A percentile compares a stretch with the other conserved stretches of the same genome.
Conservation (phyloP, 441 rosid genomes). For the Euphorbia schlechtendalii region DNA sequence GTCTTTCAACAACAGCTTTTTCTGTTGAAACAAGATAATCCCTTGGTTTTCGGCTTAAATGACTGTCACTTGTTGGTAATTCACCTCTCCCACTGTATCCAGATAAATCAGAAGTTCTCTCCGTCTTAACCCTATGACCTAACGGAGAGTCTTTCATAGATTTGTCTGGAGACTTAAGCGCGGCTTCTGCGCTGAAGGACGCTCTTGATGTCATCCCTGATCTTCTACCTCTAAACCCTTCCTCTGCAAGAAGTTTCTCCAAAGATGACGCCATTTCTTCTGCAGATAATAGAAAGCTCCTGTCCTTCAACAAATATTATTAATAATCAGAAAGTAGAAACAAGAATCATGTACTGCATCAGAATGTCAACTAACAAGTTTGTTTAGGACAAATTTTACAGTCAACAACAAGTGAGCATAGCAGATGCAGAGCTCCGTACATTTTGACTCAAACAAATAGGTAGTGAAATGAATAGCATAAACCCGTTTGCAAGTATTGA, state of each 20-base stretch:
- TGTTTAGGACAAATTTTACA: too few relatives aligned
- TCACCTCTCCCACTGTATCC: constrained; percentile 24
- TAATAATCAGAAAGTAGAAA: neutral
- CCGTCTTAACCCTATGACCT: constrained; percentile 24
- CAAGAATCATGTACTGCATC: neutral
- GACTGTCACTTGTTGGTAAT: constrained; percentile 23
- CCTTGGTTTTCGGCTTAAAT: constrained; percentile 22
- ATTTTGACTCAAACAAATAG: too few relatives aligned
- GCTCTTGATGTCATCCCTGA: constrained; percentile 28
- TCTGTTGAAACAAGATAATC: constrained; percentile 30
- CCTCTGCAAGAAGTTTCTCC: constrained; percentile 58
- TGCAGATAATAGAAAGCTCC: neutral
- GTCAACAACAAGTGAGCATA: too few relatives aligned
- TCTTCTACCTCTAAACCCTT: constrained; percentile 47
- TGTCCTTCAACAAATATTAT: neutral
- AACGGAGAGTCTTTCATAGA: constrained; percentile 24
- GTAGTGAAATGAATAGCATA: too few relatives aligned
- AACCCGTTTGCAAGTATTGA: too few relatives aligned
- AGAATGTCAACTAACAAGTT: neutral
- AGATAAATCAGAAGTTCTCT: constrained; percentile 37
- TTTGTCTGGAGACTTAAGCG: constrained; percentile 19
- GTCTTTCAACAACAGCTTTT: constrained; percentile 16
- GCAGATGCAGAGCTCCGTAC: too few relatives aligned
- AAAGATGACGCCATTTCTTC: constrained; percentile 45
- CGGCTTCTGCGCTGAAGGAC: constrained; percentile 29